phyloP scores from a whole-genome alignment of 495 filamentous ascomycete genomes.

The Annulohypoxylon moriforme region DNA sequence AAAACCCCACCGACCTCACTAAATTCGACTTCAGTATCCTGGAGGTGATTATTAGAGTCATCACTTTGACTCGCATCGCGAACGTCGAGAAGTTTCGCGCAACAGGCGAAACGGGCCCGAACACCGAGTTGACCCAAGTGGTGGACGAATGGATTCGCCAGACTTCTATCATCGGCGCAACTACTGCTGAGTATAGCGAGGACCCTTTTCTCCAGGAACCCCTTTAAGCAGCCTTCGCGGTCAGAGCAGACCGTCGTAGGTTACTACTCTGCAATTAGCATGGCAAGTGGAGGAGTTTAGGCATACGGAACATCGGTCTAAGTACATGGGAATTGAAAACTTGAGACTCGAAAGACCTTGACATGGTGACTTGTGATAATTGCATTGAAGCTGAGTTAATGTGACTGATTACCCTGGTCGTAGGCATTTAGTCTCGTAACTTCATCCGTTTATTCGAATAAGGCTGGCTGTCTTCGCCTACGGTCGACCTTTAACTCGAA shows the following conservation, averaged over 20 bases:
- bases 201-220: too few species aligned
- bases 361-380: neutral
- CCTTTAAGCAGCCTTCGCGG: too few species aligned
- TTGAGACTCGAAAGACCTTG: neutral
- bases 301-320: neutral
- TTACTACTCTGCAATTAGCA: neutral
- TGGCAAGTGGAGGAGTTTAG: neutral
- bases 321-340: neutral
- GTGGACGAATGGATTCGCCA: neutral
- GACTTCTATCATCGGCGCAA: neutral
- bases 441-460: constrained; percentile 11
- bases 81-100: neutral
- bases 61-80: neutral
- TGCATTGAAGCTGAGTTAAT: neutral
- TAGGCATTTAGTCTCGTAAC: neutral
- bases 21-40: neutral
- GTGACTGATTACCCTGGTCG: neutral
- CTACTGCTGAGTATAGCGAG: neutral
- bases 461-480: constrained; percentile 23
- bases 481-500: constrained; percentile 56
- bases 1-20: neutral
- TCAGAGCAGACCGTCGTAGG: neutral
- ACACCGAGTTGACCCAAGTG: neutral
- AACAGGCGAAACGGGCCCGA: neutral
- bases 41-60: neutral